Conservation (phyloP, 2,329 filamentous ascomycete genomes). For the Sporothrix variecibatus region DNA sequence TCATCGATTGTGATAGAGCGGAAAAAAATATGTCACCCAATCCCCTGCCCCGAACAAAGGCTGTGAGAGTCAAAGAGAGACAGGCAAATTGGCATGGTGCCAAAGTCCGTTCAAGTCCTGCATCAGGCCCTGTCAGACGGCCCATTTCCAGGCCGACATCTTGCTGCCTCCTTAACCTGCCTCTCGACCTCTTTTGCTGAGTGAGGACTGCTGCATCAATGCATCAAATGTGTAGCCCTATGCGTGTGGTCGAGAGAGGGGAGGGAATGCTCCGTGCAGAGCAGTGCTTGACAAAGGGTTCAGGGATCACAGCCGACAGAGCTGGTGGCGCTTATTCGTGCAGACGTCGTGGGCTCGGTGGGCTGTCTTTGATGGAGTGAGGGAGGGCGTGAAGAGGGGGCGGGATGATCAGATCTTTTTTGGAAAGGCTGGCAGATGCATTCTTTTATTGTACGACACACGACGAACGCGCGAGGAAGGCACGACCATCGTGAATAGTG, state of each 20-base stretch:
- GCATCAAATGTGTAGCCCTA: neutral
- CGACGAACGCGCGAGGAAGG: neutral
- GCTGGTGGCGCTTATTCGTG: neutral
- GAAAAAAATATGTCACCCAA: neutral
- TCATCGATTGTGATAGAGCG: neutral
- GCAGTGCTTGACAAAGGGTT: neutral
- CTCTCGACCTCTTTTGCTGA: neutral
- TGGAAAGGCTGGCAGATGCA: neutral
- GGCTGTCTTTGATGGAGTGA: neutral
- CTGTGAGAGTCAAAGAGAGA: neutral
- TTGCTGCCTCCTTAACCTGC: neutral
- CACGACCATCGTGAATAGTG: neutral
- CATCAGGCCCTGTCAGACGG: neutral
- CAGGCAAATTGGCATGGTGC: neutral
- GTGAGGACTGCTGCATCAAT: neutral
- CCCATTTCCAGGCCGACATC: constrained; percentile 1
- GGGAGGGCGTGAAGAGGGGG: neutral
- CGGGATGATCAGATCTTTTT: neutral
- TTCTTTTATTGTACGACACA: neutral
- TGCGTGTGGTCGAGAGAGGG: neutral
- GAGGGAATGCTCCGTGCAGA: neutral
- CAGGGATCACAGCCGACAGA: neutral
- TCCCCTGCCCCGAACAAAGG: neutral
- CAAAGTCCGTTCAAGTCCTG: neutral
- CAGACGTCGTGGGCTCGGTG: neutral